Conservation (phyloP, 768 basidiomycete species). For the Termitomyces sp. region DNA sequence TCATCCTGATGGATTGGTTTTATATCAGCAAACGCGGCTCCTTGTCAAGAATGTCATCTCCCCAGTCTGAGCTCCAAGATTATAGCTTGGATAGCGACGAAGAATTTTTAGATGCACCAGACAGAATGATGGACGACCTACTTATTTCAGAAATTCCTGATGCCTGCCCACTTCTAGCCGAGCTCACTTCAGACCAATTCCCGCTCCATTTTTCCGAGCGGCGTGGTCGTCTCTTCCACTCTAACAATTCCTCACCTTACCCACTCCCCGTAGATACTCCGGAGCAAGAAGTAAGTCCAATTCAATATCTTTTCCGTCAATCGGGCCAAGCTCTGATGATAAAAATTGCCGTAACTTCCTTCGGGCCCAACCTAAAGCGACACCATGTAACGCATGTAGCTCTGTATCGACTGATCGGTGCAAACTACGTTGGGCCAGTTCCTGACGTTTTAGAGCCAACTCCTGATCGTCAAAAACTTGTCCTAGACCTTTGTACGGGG, state of each 20-base stretch:
- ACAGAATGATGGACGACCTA: neutral
- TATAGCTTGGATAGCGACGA: slow-evolving; percentile 19
- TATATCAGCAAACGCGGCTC: neutral
- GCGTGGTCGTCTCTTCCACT: slow-evolving; percentile 64
- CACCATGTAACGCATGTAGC: slow-evolving; percentile 46
- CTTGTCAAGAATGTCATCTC: slow-evolving; percentile 9
- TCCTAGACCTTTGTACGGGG: slow-evolving; percentile 75
- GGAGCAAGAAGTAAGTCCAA: slow-evolving; percentile 58
- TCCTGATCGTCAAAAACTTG: slow-evolving; percentile 42
- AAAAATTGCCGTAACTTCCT: neutral
- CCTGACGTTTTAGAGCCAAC: slow-evolving; percentile 41
- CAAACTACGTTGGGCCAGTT: slow-evolving; percentile 60
- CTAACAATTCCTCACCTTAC: slow-evolving; percentile 60
- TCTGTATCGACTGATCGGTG: slow-evolving; percentile 48
- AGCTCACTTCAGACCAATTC: slow-evolving; percentile 51
- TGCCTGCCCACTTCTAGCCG: slow-evolving; percentile 20
- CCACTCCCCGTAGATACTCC: slow-evolving; percentile 68
- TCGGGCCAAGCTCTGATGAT: neutral
- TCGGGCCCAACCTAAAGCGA: slow-evolving; percentile 36
- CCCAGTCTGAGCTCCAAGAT: slow-evolving; percentile 9
- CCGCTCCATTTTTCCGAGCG: slow-evolving; percentile 56
- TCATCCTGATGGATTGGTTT: neutral
- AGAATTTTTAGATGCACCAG: slow-evolving; percentile 1
- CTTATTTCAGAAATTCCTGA: slow-evolving; percentile 5
- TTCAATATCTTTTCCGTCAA: neutral